Evolutionary conservation across 2,329 filamentous ascomycete genomes (phyloP).

Genomic region (Colletotrichum viniferum): DNA sequence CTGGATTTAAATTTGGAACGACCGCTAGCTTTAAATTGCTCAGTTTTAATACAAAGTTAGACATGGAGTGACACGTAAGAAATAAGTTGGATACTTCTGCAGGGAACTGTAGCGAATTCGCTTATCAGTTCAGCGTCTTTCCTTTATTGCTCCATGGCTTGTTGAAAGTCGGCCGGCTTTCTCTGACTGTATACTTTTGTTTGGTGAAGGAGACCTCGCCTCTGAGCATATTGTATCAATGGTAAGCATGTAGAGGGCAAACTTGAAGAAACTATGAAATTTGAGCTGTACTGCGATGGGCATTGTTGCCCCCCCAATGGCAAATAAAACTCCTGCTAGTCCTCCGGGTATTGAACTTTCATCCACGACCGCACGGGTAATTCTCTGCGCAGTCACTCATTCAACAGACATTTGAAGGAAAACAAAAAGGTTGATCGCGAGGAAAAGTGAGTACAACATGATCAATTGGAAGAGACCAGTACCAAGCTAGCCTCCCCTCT

Average conservation of each 20-base stretch:
- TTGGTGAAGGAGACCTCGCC: neutral
- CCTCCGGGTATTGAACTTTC: neutral
- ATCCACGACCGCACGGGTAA: neutral
- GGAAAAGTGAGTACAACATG: neutral
- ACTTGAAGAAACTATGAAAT: neutral
- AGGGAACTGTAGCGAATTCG: neutral
- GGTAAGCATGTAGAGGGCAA: too few relatives aligned
- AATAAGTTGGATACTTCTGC: too few relatives aligned
- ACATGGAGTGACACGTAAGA: too few relatives aligned
- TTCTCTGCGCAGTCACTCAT: neutral
- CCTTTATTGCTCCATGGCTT: too few relatives aligned
- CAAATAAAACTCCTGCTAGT: neutral
- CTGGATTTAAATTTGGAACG: too few relatives aligned
- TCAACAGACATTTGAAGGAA: accelerated
- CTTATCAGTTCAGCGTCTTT: neutral
- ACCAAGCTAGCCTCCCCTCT: accelerated
- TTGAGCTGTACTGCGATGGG: accelerated
- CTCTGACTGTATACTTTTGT: neutral
- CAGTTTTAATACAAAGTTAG: accelerated
- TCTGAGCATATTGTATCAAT: neutral
- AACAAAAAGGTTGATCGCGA: accelerated
- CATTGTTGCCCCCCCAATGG: neutral
- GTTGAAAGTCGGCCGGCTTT: accelerated
- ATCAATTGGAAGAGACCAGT: accelerated
- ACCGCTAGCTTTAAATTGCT: accelerated